Evolutionary conservation across 306 rosid species (phyloP).

Genomic region (Fagus crenata): DNA sequence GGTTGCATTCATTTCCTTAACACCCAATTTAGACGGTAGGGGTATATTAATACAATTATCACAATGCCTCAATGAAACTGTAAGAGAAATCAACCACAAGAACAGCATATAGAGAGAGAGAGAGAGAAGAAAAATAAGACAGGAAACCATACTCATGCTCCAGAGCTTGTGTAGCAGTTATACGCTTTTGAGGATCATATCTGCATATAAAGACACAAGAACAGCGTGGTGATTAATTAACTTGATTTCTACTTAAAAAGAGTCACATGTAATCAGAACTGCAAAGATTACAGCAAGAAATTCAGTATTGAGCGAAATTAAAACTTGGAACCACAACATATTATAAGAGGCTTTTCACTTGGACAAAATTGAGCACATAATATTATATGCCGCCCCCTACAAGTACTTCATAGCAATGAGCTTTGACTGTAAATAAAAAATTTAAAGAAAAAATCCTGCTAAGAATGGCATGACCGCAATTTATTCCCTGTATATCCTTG

Average conservation of each 20-base stretch:
- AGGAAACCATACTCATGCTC: slow-evolving; percentile 77
- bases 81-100: not conserved
- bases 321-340: not conserved
- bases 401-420: not conserved
- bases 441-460: not conserved
- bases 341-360: not conserved
- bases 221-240: not conserved
- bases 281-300: not conserved
- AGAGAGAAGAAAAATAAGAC: not conserved
- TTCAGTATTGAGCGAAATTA: not conserved
- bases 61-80: not conserved
- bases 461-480: not conserved
- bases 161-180: slow-evolving; percentile 89
- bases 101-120: no score
- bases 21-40: no score
- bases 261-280: not conserved
- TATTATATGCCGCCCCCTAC: not conserved
- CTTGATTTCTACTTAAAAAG: no score
- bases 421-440: not conserved
- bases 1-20: not conserved
- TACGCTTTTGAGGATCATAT: slow-evolving; percentile 94
- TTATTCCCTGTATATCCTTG: not conserved
- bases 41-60: no score
- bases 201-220: slow-evolving; percentile 45
- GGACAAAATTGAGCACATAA: not conserved